Evolutionary conservation across 257 asterid genomes (phyloP).

Genomic region (Oldenlandia corymbosa): DNA sequence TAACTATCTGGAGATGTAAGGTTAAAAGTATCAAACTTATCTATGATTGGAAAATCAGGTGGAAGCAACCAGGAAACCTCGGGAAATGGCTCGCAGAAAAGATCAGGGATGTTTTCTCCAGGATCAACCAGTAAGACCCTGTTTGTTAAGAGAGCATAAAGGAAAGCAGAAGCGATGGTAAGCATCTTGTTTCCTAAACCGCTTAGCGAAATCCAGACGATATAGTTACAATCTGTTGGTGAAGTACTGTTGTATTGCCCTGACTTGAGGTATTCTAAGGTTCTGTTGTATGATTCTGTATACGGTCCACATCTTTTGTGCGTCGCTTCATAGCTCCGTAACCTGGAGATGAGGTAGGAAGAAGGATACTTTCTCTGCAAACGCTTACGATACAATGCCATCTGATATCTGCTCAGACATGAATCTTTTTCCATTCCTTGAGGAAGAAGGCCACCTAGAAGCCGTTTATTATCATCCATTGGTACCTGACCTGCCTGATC

Average conservation of each 20-base stretch:
- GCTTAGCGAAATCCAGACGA: conserved; percentile 57
- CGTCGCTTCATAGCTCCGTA: conserved; percentile 62
- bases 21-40: conserved; percentile 35
- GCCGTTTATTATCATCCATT: conserved; percentile 25
- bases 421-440: conserved; percentile 52
- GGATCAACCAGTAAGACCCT: conserved; percentile 68
- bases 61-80: conserved; percentile 75
- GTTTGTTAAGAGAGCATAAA: conserved; percentile 68
- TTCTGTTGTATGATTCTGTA: conserved; percentile 44
- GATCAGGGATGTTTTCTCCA: conserved; percentile 53
- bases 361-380: conserved; percentile 35
- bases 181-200: conserved; percentile 78
- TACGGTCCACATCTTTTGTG: conserved; percentile 72
- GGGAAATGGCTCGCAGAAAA: conserved; percentile 85
- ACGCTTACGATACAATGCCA: conserved; percentile 38
- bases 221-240: conserved; percentile 46
- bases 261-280: conserved; percentile 39
- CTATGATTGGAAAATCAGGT: conserved; percentile 45
- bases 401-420: conserved; percentile 66
- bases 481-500: conserved; percentile 23
- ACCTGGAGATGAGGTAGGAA: conserved; percentile 54
- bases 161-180: conserved; percentile 65
- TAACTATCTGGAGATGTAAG: conserved; percentile 44
- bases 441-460: conserved; percentile 57
- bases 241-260: conserved; percentile 25